These are phyloP conservation scores for Sungouiozyma ichnusensis DNA, from an alignment of 805 yeast species.

Conservation along the genomic window DNA sequence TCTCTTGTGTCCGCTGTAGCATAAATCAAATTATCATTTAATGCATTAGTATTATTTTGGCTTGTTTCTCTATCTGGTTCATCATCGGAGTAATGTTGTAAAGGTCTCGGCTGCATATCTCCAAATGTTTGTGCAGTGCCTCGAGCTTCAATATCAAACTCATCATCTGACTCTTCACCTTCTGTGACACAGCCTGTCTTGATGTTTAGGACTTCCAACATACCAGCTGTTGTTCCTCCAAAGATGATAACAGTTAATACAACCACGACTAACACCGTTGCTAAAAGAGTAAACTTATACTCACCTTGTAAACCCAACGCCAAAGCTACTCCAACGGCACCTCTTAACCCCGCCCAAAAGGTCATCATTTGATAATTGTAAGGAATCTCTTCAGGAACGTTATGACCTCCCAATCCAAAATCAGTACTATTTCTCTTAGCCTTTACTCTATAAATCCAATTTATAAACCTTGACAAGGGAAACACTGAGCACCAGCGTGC, in stretches of 20 bases:
- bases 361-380: constrained; percentile 97
- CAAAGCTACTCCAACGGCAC: constrained; percentile 98
- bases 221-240: constrained; percentile 97
- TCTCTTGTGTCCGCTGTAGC: neutral
- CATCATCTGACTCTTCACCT: constrained; percentile 73
- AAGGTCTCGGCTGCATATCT: neutral
- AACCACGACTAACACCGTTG: constrained; percentile 93
- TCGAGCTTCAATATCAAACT: constrained; percentile 83
- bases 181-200: constrained; percentile 85
- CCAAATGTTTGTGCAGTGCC: constrained; percentile 6
- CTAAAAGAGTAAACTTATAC: constrained; percentile 74
- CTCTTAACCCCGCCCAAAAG: constrained; percentile 98
- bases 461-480: constrained; percentile 78
- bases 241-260: constrained; percentile 91
- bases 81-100: constrained; percentile 3
- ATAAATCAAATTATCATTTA: neutral
- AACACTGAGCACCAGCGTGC: constrained; percentile 97
- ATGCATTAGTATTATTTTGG: neutral
- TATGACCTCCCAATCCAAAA: neutral
- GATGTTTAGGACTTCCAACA: constrained; percentile 91
- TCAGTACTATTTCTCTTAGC: constrained; percentile 39
- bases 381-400: constrained; percentile 78
- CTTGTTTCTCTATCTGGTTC: neutral
- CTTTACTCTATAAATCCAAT: constrained; percentile 61
- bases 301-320: constrained; percentile 98